phyloP scores from a whole-genome alignment of 1,284 basidiomycete genomes.

The Grifola frondosa region DNA sequence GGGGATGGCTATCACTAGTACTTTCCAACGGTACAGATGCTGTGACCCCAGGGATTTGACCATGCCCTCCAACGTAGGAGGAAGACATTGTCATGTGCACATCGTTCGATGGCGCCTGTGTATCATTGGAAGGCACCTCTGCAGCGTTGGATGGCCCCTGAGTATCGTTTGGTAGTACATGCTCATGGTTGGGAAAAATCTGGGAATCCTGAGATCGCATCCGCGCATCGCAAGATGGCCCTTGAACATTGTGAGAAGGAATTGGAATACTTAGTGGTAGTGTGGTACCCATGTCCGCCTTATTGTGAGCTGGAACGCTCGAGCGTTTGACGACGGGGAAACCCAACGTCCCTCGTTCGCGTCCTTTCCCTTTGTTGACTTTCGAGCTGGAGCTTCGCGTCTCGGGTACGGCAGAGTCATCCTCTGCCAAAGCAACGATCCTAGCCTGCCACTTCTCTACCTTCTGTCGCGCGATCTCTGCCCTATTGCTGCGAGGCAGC shows the following conservation, averaged over 20 bases:
- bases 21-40: too few species aligned
- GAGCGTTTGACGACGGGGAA: slow-evolving; percentile 19
- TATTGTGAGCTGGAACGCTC: slow-evolving; percentile 14
- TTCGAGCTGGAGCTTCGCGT: neutral
- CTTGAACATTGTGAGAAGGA: slow-evolving; percentile 1
- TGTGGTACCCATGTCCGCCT: slow-evolving; percentile 7
- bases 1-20: neutral
- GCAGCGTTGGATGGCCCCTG: too few species aligned
- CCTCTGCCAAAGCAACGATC: slow-evolving; percentile 13
- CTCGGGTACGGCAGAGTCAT: slow-evolving; percentile 2
- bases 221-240: too few species aligned
- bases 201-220: too few species aligned
- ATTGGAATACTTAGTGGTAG: slow-evolving; percentile 5
- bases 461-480: slow-evolving; percentile 24
- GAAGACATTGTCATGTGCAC: too few species aligned
- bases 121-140: neutral
- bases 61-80: too few species aligned
- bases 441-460: slow-evolving; percentile 30
- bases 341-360: slow-evolving; percentile 11
- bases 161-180: too few species aligned
- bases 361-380: slow-evolving; percentile 18
- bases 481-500: slow-evolving; percentile 12
- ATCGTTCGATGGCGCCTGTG: too few species aligned
- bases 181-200: too few species aligned
- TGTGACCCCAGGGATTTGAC: too few species aligned